Conservation (phyloP, 2,329 filamentous ascomycete genomes). For the Hymenoscyphus scutula region DNA sequence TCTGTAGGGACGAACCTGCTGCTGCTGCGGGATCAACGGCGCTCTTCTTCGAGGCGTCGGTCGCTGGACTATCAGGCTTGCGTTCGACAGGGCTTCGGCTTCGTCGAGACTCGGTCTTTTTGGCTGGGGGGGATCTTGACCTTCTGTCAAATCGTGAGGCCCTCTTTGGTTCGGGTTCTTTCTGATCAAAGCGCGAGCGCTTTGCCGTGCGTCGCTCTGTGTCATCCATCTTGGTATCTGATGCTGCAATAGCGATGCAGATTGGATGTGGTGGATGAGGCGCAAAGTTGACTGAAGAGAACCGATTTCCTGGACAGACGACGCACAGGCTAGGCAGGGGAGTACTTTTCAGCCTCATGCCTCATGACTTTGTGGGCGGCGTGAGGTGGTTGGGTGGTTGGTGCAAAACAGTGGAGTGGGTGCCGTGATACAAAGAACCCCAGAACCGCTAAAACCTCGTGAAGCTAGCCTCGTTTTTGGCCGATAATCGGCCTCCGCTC, state of each 20-base stretch:
- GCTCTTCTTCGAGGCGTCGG: conserved; percentile 41
- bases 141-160: conserved; percentile 85
- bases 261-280: not conserved
- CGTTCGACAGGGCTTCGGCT: conserved; percentile 74
- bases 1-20: conserved; percentile 57
- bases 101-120: conserved; percentile 62
- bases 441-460: not conserved
- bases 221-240: conserved; percentile 66
- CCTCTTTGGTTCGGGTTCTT: conserved; percentile 73
- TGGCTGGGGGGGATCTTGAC: conserved; percentile 73
- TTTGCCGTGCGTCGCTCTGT: conserved; percentile 70
- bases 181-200: conserved; percentile 93
- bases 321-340: no score
- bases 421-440: conserved; percentile 7
- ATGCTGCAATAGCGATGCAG: not conserved
- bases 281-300: conserved; percentile 5
- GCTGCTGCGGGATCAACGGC: conserved; percentile 70
- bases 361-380: conserved; percentile 7
- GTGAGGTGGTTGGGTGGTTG: no score
- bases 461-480: not conserved
- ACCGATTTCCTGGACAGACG: no score
- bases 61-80: conserved; percentile 35
- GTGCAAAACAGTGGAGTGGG: not conserved
- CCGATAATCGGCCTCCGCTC: not conserved
- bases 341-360: no score